A percentile compares a stretch with the other conserved stretches of the same genome.
Evolutionary conservation across 2,329 filamentous ascomycete species (phyloP).

Genomic region (Pestalotiopsis sp.): DNA sequence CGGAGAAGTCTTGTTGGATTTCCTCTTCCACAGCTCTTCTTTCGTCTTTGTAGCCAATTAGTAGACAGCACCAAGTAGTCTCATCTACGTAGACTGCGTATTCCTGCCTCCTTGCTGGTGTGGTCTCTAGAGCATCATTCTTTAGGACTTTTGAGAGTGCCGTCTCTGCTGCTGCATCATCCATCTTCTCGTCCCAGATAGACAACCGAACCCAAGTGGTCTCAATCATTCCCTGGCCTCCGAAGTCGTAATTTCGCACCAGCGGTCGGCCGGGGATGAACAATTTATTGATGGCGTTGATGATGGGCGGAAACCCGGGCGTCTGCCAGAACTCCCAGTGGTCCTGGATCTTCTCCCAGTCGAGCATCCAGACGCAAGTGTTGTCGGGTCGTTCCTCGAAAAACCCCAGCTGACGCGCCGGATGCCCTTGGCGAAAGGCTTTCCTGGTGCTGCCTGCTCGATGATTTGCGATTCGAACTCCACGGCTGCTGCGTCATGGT

Average conservation of each 20-base stretch:
- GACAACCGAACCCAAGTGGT: neutral
- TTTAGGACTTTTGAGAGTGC: neutral
- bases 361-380: conserved; percentile 5
- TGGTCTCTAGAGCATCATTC: neutral
- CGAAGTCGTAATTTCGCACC: conserved; percentile 4
- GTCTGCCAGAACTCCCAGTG: conserved; percentile 8
- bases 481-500: neutral
- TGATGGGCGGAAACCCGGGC: neutral
- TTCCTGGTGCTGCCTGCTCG: neutral
- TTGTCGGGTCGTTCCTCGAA: neutral
- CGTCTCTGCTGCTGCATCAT: neutral
- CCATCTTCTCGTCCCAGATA: neutral
- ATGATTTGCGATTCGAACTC: conserved; percentile 7
- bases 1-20: neutral
- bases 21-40: neutral
- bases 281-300: neutral
- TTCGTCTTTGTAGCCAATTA: neutral
- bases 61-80: neutral
- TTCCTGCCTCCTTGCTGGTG: neutral
- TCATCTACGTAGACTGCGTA: neutral
- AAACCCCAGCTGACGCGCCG: neutral
- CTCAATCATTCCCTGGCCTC: neutral
- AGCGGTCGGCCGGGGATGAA: conserved; percentile 1
- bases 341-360: conserved; percentile 6
- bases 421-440: neutral